Evolutionary conservation across 176 grass and related monocot genomes (phyloP).

Genomic region (Ensete ventricosum): DNA sequence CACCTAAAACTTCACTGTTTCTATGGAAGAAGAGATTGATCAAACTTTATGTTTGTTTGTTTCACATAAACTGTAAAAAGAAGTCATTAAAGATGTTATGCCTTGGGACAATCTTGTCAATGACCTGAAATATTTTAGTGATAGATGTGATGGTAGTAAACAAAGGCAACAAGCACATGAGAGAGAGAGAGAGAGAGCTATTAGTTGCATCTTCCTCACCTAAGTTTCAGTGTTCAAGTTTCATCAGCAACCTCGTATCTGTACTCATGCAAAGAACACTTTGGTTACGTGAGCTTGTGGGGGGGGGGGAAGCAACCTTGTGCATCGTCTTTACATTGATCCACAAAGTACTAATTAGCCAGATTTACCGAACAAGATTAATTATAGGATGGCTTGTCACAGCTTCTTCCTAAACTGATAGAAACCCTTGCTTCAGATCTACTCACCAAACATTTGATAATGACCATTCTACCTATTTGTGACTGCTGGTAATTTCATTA

Average conservation of each 20-base stretch:
- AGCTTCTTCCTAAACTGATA: not conserved
- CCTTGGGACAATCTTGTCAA: too few species aligned
- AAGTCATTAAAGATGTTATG: too few species aligned
- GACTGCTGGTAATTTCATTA: too few species aligned
- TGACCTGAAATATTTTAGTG: not conserved
- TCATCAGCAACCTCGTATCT: too few species aligned
- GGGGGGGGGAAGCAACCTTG: not conserved
- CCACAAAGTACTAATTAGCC: not conserved
- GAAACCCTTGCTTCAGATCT: not conserved
- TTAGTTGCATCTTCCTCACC: conserved; percentile 9
- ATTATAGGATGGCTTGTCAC: not conserved
- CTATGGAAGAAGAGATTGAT: too few species aligned
- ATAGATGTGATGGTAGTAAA: not conserved
- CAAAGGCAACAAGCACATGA: not conserved
- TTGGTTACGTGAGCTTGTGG: not conserved
- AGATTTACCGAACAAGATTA: not conserved
- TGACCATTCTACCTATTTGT: not conserved
- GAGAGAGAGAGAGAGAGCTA: not conserved
- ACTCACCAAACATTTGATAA: not conserved
- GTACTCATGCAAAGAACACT: not conserved
- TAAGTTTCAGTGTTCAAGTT: not conserved
- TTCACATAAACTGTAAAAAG: too few species aligned
- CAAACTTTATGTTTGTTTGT: too few species aligned
- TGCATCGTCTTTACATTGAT: not conserved
- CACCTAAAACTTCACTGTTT: too few species aligned